A percentile compares a stretch with the other conserved stretches of the same genome.
phyloP scores from a whole-genome alignment of 139 green algal species.

The Chlamydomonas incerta region DNA sequence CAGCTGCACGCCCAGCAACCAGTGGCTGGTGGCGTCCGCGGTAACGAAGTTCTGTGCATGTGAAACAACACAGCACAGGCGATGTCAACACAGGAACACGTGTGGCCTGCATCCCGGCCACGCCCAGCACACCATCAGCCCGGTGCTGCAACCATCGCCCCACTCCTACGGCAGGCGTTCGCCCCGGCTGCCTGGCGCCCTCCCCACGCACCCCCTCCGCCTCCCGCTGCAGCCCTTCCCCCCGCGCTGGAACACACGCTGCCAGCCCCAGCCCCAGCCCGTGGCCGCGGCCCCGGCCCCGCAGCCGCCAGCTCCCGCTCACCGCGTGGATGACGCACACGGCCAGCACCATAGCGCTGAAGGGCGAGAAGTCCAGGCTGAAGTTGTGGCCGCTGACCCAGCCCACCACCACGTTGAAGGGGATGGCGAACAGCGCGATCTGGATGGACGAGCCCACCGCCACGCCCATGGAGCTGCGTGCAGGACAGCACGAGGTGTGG shows the following conservation, averaged over 20 bases:
- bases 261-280: too few species aligned
- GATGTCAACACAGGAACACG: neutral
- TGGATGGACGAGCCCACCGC: conserved; percentile 87
- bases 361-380: conserved; percentile 80
- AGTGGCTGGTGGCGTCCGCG: conserved; percentile 78
- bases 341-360: conserved; percentile 58
- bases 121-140: too few species aligned
- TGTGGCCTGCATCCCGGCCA: neutral
- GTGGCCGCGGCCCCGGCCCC: too few species aligned
- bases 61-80: neutral
- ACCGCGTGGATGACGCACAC: conserved; percentile 80
- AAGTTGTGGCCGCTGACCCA: conserved; percentile 81
- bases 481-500: neutral
- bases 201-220: too few species aligned
- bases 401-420: conserved; percentile 80
- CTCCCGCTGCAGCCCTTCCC: too few species aligned
- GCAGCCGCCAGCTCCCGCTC: too few species aligned
- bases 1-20: conserved; percentile 83
- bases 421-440: conserved; percentile 91
- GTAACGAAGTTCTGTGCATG: conserved; percentile 74
- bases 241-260: too few species aligned
- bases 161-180: too few species aligned
- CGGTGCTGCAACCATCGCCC: too few species aligned
- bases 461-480: conserved; percentile 56
- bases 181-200: too few species aligned